These are phyloP conservation scores for Hysterium pulicare DNA, from an alignment of 2,329 filamentous ascomycete genomes.

Conservation along the genomic window DNA sequence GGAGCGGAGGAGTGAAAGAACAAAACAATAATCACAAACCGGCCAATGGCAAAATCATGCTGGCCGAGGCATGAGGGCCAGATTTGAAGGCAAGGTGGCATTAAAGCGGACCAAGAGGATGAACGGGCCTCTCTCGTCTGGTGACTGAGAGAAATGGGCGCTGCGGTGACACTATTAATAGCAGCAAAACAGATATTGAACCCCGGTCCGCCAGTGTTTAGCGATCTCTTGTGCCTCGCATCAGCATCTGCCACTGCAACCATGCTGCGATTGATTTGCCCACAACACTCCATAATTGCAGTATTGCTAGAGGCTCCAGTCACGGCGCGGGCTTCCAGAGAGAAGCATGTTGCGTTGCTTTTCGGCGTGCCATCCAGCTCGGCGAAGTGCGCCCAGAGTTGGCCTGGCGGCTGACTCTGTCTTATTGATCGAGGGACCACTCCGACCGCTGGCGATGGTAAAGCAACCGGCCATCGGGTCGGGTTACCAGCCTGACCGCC, in stretches of 20 bases:
- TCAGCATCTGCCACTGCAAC: constrained; percentile 7
- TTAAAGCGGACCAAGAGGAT: too few species aligned
- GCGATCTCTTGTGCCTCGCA: constrained; percentile 16
- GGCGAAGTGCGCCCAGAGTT: too few species aligned
- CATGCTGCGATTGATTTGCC: constrained; percentile 15
- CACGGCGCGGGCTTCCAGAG: neutral
- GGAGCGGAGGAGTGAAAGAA: neutral
- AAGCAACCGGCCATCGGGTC: neutral
- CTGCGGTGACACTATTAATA: constrained; percentile 22
- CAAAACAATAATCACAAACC: neutral
- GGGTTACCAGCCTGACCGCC: constrained; percentile 1
- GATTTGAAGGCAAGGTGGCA: too few species aligned
- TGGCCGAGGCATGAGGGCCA: too few species aligned
- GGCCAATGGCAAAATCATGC: too few species aligned
- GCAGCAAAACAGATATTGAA: constrained; percentile 16
- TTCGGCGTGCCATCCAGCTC: too few species aligned
- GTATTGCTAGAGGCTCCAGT: neutral
- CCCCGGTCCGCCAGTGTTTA: constrained; percentile 16
- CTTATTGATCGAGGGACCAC: constrained; percentile 11
- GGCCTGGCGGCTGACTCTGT: constrained; percentile 4
- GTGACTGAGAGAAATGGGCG: constrained; percentile 8
- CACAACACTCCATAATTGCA: constrained; percentile 5
- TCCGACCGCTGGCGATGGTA: neutral
- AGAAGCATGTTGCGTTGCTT: neutral
- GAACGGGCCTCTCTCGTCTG: too few species aligned